Conservation (phyloP, 2,329 filamentous ascomycete species). For the Botrytis cinerea region DNA sequence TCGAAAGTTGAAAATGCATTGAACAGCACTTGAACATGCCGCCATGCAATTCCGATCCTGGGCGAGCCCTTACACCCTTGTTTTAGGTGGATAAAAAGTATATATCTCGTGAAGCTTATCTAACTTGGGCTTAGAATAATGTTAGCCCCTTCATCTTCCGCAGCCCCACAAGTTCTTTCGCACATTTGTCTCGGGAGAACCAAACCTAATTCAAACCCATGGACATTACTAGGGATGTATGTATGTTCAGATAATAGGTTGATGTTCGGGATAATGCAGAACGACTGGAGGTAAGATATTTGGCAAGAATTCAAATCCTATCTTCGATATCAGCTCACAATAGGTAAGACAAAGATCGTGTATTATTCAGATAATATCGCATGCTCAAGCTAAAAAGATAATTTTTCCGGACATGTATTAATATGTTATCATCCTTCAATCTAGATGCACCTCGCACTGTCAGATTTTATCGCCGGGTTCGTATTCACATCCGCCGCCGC, state of each 20-base stretch:
- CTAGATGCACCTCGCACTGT: slow-evolving; percentile 14
- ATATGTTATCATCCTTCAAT: slow-evolving; percentile 23
- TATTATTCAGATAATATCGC: slow-evolving; percentile 11
- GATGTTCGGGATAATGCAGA: slow-evolving; percentile 2
- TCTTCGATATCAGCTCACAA: neutral
- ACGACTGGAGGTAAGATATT: neutral
- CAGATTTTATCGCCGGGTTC: slow-evolving; percentile 19
- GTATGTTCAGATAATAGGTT: slow-evolving; percentile 2
- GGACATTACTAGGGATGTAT: neutral
- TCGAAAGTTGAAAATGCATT: slow-evolving; percentile 16
- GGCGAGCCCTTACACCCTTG: neutral
- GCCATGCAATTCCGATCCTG: slow-evolving; percentile 20
- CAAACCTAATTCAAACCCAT: slow-evolving; percentile 7
- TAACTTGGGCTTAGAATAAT: neutral
- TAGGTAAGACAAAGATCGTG: slow-evolving; percentile 8
- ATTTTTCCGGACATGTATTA: slow-evolving; percentile 18
- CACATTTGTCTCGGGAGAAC: slow-evolving; percentile 11
- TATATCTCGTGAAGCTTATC: slow-evolving; percentile 9
- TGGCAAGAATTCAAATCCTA: neutral
- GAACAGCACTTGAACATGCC: slow-evolving; percentile 19
- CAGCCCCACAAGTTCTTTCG: slow-evolving; percentile 19
- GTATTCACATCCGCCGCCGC: slow-evolving; percentile 25
- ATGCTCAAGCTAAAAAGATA: slow-evolving; percentile 7
- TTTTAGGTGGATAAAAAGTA: neutral
- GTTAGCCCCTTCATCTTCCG: slow-evolving; percentile 15